Conservation (phyloP, 257 asterid species). For the Nemophila menziesii region DNA sequence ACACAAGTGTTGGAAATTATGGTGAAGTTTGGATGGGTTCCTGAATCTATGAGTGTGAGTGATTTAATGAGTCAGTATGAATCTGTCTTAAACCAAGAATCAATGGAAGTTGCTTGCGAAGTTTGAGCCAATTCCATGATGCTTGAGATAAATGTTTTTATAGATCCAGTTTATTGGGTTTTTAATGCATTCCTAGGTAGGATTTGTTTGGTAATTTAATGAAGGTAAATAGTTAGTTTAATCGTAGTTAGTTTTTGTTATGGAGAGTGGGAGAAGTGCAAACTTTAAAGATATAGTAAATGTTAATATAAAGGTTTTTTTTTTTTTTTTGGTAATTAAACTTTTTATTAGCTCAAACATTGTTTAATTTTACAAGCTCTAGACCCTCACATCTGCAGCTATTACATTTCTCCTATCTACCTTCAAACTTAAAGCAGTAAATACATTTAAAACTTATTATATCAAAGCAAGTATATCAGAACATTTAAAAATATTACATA, state of each 20-base stretch:
- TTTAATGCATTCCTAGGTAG: background rate
- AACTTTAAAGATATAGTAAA: no score
- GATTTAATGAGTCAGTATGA: slow-evolving; percentile 31
- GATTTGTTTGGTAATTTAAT: background rate
- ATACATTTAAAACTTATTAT: no score
- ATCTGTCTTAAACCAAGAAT: slow-evolving; percentile 20
- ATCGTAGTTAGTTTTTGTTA: background rate
- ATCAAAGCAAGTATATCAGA: no score
- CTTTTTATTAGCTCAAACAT: no score
- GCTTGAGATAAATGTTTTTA: background rate
- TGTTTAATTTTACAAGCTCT: no score
- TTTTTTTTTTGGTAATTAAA: no score
- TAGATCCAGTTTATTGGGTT: background rate
- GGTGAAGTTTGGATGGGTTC: slow-evolving; percentile 59
- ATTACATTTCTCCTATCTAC: no score
- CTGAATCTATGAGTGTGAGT: slow-evolving; percentile 27
- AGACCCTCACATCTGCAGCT: no score
- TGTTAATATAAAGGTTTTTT: background rate
- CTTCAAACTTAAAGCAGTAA: no score
- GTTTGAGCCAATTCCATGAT: slow-evolving; percentile 18
- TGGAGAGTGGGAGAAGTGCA: background rate
- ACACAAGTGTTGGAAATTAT: slow-evolving; percentile 35
- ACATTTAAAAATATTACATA: no score
- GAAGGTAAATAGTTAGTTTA: background rate
- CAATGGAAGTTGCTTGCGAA: slow-evolving; percentile 33